These are phyloP conservation scores for Cornus suecica DNA, from an alignment of 148 eudicot species.

Conservation along the genomic window DNA sequence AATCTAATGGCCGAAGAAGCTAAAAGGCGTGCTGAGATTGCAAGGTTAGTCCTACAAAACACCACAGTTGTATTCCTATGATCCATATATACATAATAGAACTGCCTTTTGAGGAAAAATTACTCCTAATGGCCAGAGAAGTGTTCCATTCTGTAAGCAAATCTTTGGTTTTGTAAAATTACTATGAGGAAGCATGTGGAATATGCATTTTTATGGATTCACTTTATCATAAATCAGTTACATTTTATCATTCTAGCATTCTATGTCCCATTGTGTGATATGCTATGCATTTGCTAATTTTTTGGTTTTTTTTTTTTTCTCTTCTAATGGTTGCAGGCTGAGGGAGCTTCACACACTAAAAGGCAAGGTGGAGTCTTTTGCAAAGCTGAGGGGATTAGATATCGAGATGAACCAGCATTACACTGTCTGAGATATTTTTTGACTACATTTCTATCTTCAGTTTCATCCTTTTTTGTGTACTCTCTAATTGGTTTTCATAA, in stretches of 20 bases:
- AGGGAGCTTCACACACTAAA: conserved; percentile 47
- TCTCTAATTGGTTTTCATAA: background rate
- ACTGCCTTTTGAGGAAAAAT: background rate
- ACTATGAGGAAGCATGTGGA: background rate
- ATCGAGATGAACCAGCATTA: conserved; percentile 41
- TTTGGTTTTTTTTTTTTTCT: background rate
- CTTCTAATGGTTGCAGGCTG: conserved; percentile 35
- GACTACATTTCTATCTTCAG: background rate
- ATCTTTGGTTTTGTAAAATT: background rate
- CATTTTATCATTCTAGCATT: background rate
- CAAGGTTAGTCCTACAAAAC: conserved; percentile 34
- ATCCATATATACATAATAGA: background rate
- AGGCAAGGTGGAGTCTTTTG: conserved; percentile 32
- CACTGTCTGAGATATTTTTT: conserved; percentile 21
- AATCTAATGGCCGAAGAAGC: conserved; percentile 68
- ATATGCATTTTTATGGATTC: background rate
- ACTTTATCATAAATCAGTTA: background rate
- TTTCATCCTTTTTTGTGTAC: background rate
- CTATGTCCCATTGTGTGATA: background rate
- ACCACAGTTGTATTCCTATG: background rate
- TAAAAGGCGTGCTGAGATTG: conserved; percentile 55
- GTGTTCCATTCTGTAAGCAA: background rate
- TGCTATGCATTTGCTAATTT: background rate
- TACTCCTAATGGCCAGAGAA: background rate
- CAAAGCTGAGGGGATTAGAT: conserved; percentile 44